Evolutionary conservation across 2,329 filamentous ascomycete genomes (phyloP).

Genomic region (Beauveria pseudobassiana): DNA sequence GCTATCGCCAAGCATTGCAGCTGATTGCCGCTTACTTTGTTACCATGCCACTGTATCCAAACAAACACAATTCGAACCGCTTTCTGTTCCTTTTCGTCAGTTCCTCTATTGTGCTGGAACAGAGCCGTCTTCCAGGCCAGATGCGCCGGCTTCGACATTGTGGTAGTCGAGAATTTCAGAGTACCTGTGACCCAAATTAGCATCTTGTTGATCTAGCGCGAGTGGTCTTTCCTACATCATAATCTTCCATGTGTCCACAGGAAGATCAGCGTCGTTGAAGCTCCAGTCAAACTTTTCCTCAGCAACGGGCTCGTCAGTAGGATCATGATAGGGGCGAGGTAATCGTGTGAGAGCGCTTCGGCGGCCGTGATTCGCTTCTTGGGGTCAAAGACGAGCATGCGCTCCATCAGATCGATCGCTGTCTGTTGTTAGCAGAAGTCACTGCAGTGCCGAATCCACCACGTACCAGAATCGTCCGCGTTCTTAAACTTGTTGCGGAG

Average conservation of each 20-base stretch:
- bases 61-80: neutral
- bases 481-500: conserved; percentile 89
- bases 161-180: conserved; percentile 98
- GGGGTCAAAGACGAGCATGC: conserved; percentile 98
- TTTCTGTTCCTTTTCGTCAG: neutral
- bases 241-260: conserved; percentile 99
- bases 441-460: neutral
- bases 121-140: neutral
- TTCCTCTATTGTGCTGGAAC: conserved; percentile 1
- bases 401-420: conserved; percentile 91
- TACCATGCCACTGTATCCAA: neutral
- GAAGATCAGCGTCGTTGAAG: conserved; percentile 95
- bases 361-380: conserved; percentile 86
- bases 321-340: conserved; percentile 94
- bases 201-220: neutral
- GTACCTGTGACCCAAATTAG: conserved; percentile 56
- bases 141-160: conserved; percentile 64
- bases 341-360: conserved; percentile 82
- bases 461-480: conserved; percentile 73
- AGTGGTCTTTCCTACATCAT: conserved; percentile 71
- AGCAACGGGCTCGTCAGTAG: conserved; percentile 88
- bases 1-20: neutral
- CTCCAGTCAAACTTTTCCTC: conserved; percentile 99
- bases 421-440: conserved; percentile 24
- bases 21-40: neutral